Base-by-base conservation (phyloP, 2,329 filamentous ascomycete genomes). In the Alternaria triticimaculans region DNA sequence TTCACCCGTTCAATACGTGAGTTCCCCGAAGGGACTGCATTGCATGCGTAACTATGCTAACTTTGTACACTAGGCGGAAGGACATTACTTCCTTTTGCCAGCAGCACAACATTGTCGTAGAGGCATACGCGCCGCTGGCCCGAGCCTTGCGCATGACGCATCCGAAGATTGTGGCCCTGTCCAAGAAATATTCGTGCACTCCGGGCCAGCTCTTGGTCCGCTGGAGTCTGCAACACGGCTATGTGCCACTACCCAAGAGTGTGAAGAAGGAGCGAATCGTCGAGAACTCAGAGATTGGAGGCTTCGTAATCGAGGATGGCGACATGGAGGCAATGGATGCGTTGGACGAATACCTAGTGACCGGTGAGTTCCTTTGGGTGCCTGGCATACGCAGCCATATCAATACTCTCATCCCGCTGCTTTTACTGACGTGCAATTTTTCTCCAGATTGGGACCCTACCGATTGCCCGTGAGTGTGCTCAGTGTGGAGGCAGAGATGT, bases 81-180 rank as follows among this genome's bases (percentile, higher is more conserved):
- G 84, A 85, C 41, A 93, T 96, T 66, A 86, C 88, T 0, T 84
- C 86, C 12, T 89, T 88, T 70, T 92, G 92, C 73, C 84, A 87
- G 60, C 81, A 87, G 64, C 83, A 94, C 67, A 82, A 83, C 41
- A 94, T 96, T 61, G 81, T 90, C 0, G 85, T 96, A 2, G 89
- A 96, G 80, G 92, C 93, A 0, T 96, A 96, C 69, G 92, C 92
- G 7, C 93, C 93, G 6, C 85, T 96, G 3, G 92, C 89, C 4
- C 85, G 91, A 55, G 92, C 87, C 1, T 83, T 90, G 79, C 85
- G 91, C 18, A 90, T 96, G 86, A 85, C 84, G 51, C 87, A 96
- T 70, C 87, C 88, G 0, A 86, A 83, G 2, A 87, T 96, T 67
- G 78, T 85, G 3, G 78, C 83, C 14, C 76, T 96, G 25, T 84